Base-by-base conservation (phyloP, 768 basidiomycete genomes). In the Lactifluus subvellereus region DNA sequence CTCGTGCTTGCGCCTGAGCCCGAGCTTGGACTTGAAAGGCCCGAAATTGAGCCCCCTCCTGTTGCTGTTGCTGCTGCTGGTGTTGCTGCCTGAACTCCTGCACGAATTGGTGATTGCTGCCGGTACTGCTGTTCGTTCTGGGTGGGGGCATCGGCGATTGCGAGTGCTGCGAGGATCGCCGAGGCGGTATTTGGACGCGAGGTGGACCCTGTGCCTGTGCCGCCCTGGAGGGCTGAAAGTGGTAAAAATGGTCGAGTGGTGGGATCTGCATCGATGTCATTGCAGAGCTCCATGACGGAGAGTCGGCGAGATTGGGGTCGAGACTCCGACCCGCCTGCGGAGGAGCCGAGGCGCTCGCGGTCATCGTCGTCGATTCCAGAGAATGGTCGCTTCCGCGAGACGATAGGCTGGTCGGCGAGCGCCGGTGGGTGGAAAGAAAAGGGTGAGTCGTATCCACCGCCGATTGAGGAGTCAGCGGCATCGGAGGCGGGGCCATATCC, bases 221-320 rank as follows among this genome's bases (percentile, higher is more conserved):
- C 62, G 62, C 73, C 72, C 74, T 74, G 68, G 69, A 69, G 56
- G 64, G 67, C 70, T 71, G 72, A 67, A 68, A 75, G 65, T 66
- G 76, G 71, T 80, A 81, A 66, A 79, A 82, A 75, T 74, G 79
- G 66, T 76, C 77, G 79, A 75, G 76, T 58, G 73, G 75, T 71
- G 67, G 74, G 71, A 76, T 77, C 74, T 73, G 74, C 74, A 75
- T 75, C 75, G 72, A 78, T 72, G 78, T 88, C 87, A 81, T 91
- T 89, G 82, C 89, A 90, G 81, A 91, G 86, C 69, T 91, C 89
- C 88, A 91, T 82, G 81, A 91, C 86, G 74, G 86, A 80, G 82
- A 91, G 84, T 64, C 89, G 77, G 69, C 89, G 82, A 77, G 86
- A 88, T 71, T 87, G 84, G 66, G 89, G 89, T 69, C 89, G 80